Evolutionary conservation across 495 filamentous ascomycete genomes (phyloP), one percentile per base, ranked within the genome.

Genomic region (Penicillium roqueforti): DNA sequence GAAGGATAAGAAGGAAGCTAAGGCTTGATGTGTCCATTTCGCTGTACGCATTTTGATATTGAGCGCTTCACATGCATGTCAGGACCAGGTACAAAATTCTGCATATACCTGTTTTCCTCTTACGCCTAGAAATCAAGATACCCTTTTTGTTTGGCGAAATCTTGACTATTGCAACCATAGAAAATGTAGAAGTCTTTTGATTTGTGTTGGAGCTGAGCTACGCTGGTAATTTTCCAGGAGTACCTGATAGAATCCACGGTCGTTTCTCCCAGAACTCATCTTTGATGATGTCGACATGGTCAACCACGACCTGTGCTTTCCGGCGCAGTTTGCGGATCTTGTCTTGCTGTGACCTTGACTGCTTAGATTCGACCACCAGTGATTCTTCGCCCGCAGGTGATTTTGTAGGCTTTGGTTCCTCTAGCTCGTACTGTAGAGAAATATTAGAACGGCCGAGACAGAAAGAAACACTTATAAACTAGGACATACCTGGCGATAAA

Each of bases 261-360:
- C 88, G 76, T 59, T 77, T 76, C 54, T 87, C 80, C 93, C 92
- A 98, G 68, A 98, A 97, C 6, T 87, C 87, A 72, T 97, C 88
- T 54, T 86, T 87, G 66, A 97, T 97, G 63, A 98, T 87, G 70
- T 98, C 93, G 49, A 90, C 72, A 71, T 97, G 91, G 51, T 92
- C 84, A 37, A 92, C 74, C 14, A 86, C 80, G 34, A 98, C 84
- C 47, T 79, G 73, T 20, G 91, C 89, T 64, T 91, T 95, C 22
- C 79, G 76, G 26, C 84, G 76, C 53, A 80, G 71, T 68, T 93
- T 97, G 61, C 73, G 83, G 54, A 91, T 80, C 51, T 87, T 92
- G 37, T 95, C 89, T 36, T 78, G 69, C 59, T 92, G 88, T 6
- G 84, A 85, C 63, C 86, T 89, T 10, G 89, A 91, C 32, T 82